These are phyloP conservation scores for Penicillium waksmanii DNA, from an alignment of 495 filamentous ascomycete species.

Conservation along the genomic window DNA sequence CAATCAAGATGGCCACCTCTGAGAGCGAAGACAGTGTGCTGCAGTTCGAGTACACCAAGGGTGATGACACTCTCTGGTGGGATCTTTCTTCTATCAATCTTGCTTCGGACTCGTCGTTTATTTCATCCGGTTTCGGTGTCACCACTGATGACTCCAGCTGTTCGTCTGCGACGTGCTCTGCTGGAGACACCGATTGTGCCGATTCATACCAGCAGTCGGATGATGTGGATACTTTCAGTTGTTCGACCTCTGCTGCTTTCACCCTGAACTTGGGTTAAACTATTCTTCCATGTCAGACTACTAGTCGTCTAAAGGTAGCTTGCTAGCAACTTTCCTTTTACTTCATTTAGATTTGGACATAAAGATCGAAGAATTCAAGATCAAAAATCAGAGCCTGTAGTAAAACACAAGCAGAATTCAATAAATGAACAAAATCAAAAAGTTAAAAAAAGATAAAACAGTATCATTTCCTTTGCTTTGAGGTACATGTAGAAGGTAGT, in stretches of 20 bases:
- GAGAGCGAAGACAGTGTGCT: constrained; percentile 30
- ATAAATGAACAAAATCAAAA: background rate
- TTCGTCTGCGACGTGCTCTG: constrained; percentile 30
- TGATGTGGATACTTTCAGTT: constrained; percentile 37
- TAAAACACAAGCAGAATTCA: constrained; percentile 14
- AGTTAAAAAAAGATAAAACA: constrained; percentile 17
- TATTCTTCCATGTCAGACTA: background rate
- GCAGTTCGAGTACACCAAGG: constrained; percentile 51
- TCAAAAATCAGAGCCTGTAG: constrained; percentile 15
- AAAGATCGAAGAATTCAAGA: constrained; percentile 9
- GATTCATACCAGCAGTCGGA: constrained; percentile 39
- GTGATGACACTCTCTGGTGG: constrained; percentile 45
- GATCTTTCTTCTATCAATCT: constrained; percentile 50
- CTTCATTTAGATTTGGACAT: constrained; percentile 1
- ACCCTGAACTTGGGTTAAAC: constrained; percentile 30
- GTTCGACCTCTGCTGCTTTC: constrained; percentile 24
- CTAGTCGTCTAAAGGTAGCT: background rate
- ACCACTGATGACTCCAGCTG: constrained; percentile 35
- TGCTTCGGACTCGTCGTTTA: constrained; percentile 31
- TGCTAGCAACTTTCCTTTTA: background rate
- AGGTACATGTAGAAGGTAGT: background rate
- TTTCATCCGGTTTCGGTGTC: constrained; percentile 39
- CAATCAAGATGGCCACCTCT: constrained; percentile 46
- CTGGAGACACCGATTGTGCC: constrained; percentile 38
- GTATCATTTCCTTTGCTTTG: background rate